Evolutionary conservation across 192 early-diverging fungal genomes (phyloP), one percentile per base, ranked within the genome.

Genomic region (Gaertneriomyces sp.): DNA sequence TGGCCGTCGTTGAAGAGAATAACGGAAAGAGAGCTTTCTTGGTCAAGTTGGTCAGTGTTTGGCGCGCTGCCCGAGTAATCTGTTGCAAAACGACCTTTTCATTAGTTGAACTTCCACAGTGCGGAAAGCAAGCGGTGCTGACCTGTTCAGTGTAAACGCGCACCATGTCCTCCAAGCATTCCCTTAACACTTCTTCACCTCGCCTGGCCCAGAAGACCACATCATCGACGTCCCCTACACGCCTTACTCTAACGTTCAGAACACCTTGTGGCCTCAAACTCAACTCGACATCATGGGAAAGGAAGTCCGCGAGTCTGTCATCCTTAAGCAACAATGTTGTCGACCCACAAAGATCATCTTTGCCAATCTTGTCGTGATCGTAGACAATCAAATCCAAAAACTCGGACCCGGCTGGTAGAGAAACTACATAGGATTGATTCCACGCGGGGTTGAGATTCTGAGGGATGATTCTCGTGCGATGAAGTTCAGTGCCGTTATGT

Each of bases 381-480:
- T 47, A 69, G 2, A 83, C 72, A 16, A 20, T 52, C 41, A 83
- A 51, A 43, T 76, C 45, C 44, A 81, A 40, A 53, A 75, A 76
- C 20, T 61, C 42, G 14, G 69, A 9, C 5, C 45, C 52, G 67
- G 68, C 69, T n/a, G 39, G 25, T 11, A 73, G 53, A 0, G 49
- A 53, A 17, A 72, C 69, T 8, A 79, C 40, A 42, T 45, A 11
- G 4, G 53, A 40, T 49, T 71, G 42, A 45, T 83, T 78, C 75
- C 78, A 83, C 9, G 77, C 75, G 4, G 81, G 81, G 68, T 81
- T 76, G 53, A 76, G 52, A 49, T 53, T 78, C 46, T 54, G 51
- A 19, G 64, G 6, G 41, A 76, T 64, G 7, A 72, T 58, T 5
- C 64, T 42, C 5, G 81, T 76, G 25, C 53, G 20, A 39, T 49